Evolutionary conservation across 2,329 filamentous ascomycete genomes (phyloP), one percentile per base, ranked within the genome.

Genomic region (Fusarium sp.): DNA sequence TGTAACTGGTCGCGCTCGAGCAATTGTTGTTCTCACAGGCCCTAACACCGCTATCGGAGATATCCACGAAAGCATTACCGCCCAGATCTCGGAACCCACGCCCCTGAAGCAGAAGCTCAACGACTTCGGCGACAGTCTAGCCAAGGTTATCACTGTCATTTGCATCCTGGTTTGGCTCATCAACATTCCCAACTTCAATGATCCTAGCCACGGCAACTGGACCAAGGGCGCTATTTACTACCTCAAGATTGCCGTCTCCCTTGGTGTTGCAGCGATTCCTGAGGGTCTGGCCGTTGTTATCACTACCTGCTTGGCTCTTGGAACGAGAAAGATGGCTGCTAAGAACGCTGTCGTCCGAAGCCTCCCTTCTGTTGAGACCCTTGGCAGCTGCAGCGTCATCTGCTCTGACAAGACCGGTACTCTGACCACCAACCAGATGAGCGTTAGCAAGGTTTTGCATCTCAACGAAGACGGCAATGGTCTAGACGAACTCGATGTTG

Each of bases 321-420:
- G 97, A 77, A 99, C 97, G 9, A 92, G 96, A 75, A 98, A 98
- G 85, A 99, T 99, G 97, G 97, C 96, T 26, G 94, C 95, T 68
- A 98, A 98, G 87, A 98, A 98, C 80, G 96, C 96, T 13, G 95
- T 99, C 42, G 97, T 99, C 66, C 91, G 97, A 83, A 98, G 95
- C 81, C 86, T 99, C 78, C 96, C 96, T 26, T 99, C 96, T 4
- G 96, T 99, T 59, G 96, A 99, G 85, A 99, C 96, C 18, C 89
- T 99, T 60, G 96, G 96, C 81, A 99, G 96, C 88, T 99, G 96
- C 89, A 99, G 96, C 80, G 95, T 99, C 65, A 98, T 99, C 82
- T 99, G 97, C 87, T 99, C 97, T 8, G 96, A 99, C 87, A 99
- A 99, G 88, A 99, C 96, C 10, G 97, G 96, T 77, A 99, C 96